phyloP scores from a whole-genome alignment of 2,329 filamentous ascomycete species.

The Colletotrichum magnum region DNA sequence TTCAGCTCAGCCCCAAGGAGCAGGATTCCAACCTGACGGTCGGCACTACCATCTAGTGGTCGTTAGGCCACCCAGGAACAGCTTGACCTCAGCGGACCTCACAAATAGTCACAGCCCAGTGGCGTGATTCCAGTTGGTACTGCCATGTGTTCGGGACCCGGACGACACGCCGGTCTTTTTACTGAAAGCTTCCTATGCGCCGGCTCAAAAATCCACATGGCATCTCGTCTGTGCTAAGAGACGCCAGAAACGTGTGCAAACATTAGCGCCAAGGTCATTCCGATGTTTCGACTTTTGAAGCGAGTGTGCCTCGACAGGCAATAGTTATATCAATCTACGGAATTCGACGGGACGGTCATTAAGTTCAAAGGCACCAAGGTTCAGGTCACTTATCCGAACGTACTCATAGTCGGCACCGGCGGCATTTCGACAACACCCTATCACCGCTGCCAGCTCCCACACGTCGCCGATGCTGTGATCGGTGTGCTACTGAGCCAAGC shows the following conservation, averaged over 20 bases:
- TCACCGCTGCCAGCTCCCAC: slow-evolving; percentile 31
- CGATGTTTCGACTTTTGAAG: background rate
- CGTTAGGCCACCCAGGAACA: background rate
- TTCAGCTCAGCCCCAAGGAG: background rate
- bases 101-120: slow-evolving; percentile 30
- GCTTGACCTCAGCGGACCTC: slow-evolving; percentile 20
- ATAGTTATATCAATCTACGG: too few species aligned
- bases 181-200: slow-evolving; percentile 18
- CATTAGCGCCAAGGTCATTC: background rate
- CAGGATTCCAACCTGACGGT: slow-evolving; percentile 18
- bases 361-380: too few species aligned
- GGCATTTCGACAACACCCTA: slow-evolving; percentile 3
- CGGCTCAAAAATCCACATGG: background rate
- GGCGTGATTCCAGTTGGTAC: slow-evolving; percentile 2
- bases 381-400: too few species aligned
- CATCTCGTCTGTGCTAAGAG: background rate
- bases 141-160: slow-evolving; percentile 33
- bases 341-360: too few species aligned
- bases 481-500: slow-evolving; percentile 6
- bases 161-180: slow-evolving; percentile 9
- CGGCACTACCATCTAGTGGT: background rate
- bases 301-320: background rate
- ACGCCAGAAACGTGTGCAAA: background rate
- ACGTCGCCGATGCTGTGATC: slow-evolving; percentile 30
- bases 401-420: slow-evolving; percentile 5